Conservation (phyloP, 441 rosid genomes). For the Adansonia rubrostipa region DNA sequence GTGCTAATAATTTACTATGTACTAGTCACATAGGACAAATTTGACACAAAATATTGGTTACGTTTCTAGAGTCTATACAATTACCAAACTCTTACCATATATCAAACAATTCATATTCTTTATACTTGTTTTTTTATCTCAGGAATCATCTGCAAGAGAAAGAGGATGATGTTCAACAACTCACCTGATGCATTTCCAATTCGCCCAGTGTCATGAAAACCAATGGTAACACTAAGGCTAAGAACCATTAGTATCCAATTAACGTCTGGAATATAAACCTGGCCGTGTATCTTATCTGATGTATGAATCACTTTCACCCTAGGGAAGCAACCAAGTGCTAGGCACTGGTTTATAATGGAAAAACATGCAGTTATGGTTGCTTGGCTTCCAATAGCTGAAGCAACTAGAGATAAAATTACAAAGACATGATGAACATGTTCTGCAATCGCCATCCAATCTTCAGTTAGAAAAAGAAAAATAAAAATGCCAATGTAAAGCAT, state of each 20-base stretch:
- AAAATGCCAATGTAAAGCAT: conserved; percentile 7
- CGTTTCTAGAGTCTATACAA: background rate
- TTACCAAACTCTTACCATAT: background rate
- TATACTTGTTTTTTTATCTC: background rate
- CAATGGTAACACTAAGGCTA: conserved; percentile 55
- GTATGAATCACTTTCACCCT: conserved; percentile 65
- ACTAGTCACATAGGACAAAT: background rate
- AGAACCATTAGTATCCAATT: conserved; percentile 71
- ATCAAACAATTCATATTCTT: background rate
- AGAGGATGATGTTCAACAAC: background rate
- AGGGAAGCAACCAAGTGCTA: conserved; percentile 68
- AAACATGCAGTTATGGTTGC: conserved; percentile 72
- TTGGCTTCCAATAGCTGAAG: conserved; percentile 72
- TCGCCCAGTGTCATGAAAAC: conserved; percentile 42
- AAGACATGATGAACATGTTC: conserved; percentile 49
- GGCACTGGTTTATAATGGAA: conserved; percentile 75
- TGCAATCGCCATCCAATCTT: conserved; percentile 32
- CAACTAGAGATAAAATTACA: conserved; percentile 51
- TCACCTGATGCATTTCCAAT: conserved; percentile 64
- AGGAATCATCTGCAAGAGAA: background rate
- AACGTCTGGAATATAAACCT: conserved; percentile 65
- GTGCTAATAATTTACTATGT: background rate
- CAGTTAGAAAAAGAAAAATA: conserved; percentile 23
- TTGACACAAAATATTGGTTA: background rate
- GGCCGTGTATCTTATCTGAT: conserved; percentile 60